A percentile compares a stretch with the other conserved stretches of the same genome.
Evolutionary conservation across 352 stramenopile genomes (phyloP).

Genomic region (Phytophthora colocasiae): DNA sequence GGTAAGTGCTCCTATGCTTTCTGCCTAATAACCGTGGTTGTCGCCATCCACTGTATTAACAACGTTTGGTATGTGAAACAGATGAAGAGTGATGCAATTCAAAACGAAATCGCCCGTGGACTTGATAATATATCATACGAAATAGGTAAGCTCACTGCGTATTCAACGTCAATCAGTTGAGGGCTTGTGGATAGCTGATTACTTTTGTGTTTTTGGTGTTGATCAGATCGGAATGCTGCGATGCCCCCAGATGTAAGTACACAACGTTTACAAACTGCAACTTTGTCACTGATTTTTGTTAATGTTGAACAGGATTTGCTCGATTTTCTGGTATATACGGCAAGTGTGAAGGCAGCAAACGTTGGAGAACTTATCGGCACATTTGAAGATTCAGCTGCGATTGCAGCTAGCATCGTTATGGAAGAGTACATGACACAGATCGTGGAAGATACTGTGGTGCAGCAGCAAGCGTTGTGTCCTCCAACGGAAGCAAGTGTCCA

Average conservation of each 20-base stretch:
- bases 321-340: constrained; percentile 73
- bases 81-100: constrained; percentile 31
- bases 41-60: constrained; percentile 6
- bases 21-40: neutral
- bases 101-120: constrained; percentile 41
- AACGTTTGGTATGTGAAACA: constrained; percentile 9
- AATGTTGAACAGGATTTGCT: constrained; percentile 56
- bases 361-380: constrained; percentile 77
- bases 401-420: constrained; percentile 73
- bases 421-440: constrained; percentile 83
- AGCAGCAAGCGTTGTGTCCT: constrained; percentile 29
- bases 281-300: neutral
- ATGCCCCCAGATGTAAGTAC: constrained; percentile 65
- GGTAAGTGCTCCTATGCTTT: constrained; percentile 22
- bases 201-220: constrained; percentile 10
- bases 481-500: constrained; percentile 42
- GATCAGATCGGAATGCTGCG: constrained; percentile 47
- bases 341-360: constrained; percentile 67
- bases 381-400: constrained; percentile 79
- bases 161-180: neutral
- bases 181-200: neutral
- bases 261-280: too few species aligned
- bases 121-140: constrained; percentile 56
- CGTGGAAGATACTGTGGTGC: constrained; percentile 40
- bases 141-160: constrained; percentile 40